Evolutionary conservation across 2,329 filamentous ascomycete genomes (phyloP).

Genomic region (Triangularia setosa): DNA sequence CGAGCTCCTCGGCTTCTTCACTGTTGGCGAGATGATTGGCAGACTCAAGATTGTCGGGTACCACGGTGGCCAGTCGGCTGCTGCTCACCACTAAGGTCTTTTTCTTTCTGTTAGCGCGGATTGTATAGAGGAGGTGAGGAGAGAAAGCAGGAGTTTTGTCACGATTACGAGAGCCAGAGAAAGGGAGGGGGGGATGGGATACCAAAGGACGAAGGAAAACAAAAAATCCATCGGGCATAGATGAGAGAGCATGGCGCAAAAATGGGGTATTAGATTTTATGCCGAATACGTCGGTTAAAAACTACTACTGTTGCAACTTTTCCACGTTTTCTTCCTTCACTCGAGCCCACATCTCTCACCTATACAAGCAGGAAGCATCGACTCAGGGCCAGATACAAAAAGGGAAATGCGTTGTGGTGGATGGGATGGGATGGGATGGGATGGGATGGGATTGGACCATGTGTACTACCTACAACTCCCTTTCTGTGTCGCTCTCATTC

Average conservation of each 20-base stretch:
- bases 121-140: neutral
- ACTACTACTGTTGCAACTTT: neutral
- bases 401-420: no score
- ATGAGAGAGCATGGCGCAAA: neutral
- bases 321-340: neutral
- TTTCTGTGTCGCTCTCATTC: neutral
- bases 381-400: neutral
- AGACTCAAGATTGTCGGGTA: conserved; percentile 95
- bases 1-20: conserved; percentile 95
- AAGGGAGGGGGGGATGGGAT: neutral
- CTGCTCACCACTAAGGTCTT: conserved; percentile 53
- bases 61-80: conserved; percentile 61
- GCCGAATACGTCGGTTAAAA: neutral
- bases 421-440: neutral
- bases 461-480: neutral
- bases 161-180: neutral
- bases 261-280: neutral
- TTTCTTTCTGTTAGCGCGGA: neutral
- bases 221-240: neutral
- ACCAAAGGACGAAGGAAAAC: neutral
- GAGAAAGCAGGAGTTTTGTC: neutral
- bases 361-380: neutral
- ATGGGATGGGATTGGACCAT: neutral
- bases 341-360: neutral
- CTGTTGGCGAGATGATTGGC: conserved; percentile 93